Evolutionary conservation across 148 eudicot genomes (phyloP), one percentile per base, ranked within the genome.

Genomic region (Amaranthus palmeri): DNA sequence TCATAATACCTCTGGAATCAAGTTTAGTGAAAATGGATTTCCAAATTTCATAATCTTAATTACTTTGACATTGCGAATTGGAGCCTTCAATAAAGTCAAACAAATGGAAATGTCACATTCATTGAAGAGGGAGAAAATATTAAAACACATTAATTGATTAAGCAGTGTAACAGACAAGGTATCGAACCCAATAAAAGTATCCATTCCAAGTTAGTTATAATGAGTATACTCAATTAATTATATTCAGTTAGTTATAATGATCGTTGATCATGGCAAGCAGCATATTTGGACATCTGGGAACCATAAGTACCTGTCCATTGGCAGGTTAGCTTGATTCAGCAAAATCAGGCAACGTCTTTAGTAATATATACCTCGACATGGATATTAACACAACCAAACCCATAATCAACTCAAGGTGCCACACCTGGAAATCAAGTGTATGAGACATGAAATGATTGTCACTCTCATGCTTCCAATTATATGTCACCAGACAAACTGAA

Each of bases 241-340:
- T 14, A 4, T 41, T 13, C 4, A 5, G n/a, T 1, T 40, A 36
- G 8, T 44, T 18, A 0, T 3, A 43, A 43, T 13, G 45, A 6
- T 7, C n/a, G 36, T 58, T 44, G 65, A 49, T 45, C 17, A 18
- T 25, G n/a, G 52, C 54, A 66, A 46, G 25, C 60, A 49, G 18
- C 14, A 12, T 55, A 25, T 11, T 18, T 54, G 7, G 17, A 36
- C 15, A n/a, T 10, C 11, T 17, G 51, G 67, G 61, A 62, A 57
- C 12, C 59, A 45, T 8, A 56, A 61, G 18, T 72, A 91, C 98
- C 97, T 93, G 97, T 47, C 70, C 81, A 80, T 93, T 93, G 57
- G 97, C 95, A 64, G 88, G 87, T 74, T 89, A 86, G 77, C 97
- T 93, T 61, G 98, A 93, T 85, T 91, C 90, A 0, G 96, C 87